phyloP scores from a whole-genome alignment of 495 filamentous ascomycete genomes.

The Penicillium longicatenatum region DNA sequence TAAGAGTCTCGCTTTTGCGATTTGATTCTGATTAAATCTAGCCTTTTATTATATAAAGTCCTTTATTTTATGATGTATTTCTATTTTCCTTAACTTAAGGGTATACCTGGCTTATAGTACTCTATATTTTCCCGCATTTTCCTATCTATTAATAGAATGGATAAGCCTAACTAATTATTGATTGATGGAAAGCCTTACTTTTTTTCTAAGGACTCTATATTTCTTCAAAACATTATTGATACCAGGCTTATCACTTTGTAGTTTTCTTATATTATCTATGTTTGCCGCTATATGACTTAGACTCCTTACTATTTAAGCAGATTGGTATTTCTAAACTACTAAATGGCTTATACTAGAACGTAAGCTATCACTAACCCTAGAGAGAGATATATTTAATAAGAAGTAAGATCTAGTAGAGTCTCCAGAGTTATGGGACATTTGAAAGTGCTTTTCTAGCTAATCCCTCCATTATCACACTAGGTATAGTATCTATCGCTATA shows the following conservation, averaged over 20 bases:
- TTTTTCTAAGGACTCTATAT: not conserved
- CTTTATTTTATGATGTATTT: not conserved
- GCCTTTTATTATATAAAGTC: not conserved
- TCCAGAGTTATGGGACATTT: not conserved
- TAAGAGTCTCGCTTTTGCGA: not conserved
- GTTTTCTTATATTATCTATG: not conserved
- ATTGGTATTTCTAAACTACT: not conserved
- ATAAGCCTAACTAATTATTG: not conserved
- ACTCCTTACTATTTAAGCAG: not conserved
- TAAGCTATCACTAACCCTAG: not conserved
- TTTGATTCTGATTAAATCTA: not conserved
- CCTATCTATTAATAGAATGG: not conserved
- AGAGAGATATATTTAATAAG: not conserved
- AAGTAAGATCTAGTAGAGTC: not conserved
- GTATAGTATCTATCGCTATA: not conserved
- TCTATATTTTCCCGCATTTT: not conserved
- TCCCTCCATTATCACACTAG: not conserved
- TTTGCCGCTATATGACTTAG: not conserved
- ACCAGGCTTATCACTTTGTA: not conserved
- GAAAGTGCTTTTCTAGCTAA: not conserved
- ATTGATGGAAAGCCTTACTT: not conserved
- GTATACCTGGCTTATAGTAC: not conserved
- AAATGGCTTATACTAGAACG: not conserved
- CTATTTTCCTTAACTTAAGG: not conserved
- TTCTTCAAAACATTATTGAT: not conserved